Base-by-base conservation (phyloP, 2,329 filamentous ascomycete species). In the Venturia effusa region DNA sequence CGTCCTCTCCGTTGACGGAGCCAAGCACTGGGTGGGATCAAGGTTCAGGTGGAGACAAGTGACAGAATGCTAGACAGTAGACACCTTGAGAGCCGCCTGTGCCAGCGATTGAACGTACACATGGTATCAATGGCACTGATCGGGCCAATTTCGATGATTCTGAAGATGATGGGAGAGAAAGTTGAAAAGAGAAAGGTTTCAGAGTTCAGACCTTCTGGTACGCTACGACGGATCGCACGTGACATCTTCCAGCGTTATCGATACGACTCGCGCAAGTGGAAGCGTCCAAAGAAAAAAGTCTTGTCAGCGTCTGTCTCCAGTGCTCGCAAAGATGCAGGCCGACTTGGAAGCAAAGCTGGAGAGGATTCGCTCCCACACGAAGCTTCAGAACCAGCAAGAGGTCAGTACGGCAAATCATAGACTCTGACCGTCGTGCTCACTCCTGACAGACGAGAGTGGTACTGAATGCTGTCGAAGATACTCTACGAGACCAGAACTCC, bases 341-440 rank as follows among this genome's bases (percentile, higher is more conserved):
- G 43, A 85, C 76, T 79, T 97, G 72, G 86, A 89, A 75, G 93
- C 96, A 81, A 95, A 92, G 81, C 85, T 99, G 75, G 90, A 93
- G 80, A 97, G 95, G 84, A 97, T 97, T 76, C 90, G 94, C 78
- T 94, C 78, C 69, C 77, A 90, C 74, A 94, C 94, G 64, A 96
- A 96, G 77, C 85, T 97, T 71, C 90, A 97, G 77, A 96, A 90
- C 75, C 92, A 97, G 79, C 87, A 96, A 76, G 91, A 92, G 84
- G 92, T 94, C 79, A 69, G 80, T 74, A 22, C 30, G 27, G 6
- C 15, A 22, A 34, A 59, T 39, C 61, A 51, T 54, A 17, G 61
- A 51, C 24, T 22, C 17, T 30, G n/a, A 27, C 24, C 51, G 34
- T 59, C 39, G 19, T 61, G 37, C 48, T 48, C n/a, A 61, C 30